Evolutionary conservation across 2,329 filamentous ascomycete species (phyloP), one percentile per base, ranked within the genome.

Genomic region (Fusarium marasasianum): DNA sequence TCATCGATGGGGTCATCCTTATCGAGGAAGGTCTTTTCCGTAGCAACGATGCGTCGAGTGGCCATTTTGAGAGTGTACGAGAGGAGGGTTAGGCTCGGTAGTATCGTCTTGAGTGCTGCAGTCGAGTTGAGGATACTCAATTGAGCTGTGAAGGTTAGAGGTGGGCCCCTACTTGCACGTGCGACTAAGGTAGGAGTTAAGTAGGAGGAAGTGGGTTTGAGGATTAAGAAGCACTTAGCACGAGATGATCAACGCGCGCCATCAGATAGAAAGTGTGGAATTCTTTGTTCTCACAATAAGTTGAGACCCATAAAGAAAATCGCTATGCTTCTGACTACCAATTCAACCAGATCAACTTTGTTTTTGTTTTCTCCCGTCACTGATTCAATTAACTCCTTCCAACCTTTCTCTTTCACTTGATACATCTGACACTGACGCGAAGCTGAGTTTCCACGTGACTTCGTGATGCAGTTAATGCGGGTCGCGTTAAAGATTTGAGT

Each of bases 11-110:
- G 80, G 71, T 89, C 87, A 80, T 91, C 88, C 78, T 89, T 87
- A 71, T 91, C 89, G 55, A 93, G 87, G 65, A 90, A 84, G 37
- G 89, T 90, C 85, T 92, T 93, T 82, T 94, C 92, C 12, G 86
- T 83, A 43, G 87, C 87, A 71, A 91, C 85, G 78, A 90, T 91
- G 78, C 93, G 88, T 82, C 91, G 87, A 48, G 92, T 92, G 18
- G 93, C 87, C 93, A 95, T 95, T 75, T 59, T 86, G 75, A 35
- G 51, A 37, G 55, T 33, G 20, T 40, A 26, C n/a, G 53, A 31
- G 35, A 51, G 29, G 26, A 66, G 56, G 61, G 51, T 64, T 64
- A 72, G 14, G 59, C 69, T 38, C 44, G 33, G 33, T 17, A 14
- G 62, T 33, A 60, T 35, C 51, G 63, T 68, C 55, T 62, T 58